phyloP scores from a whole-genome alignment of 352 stramenopile species.

The Globisporangium uncinulatum region DNA sequence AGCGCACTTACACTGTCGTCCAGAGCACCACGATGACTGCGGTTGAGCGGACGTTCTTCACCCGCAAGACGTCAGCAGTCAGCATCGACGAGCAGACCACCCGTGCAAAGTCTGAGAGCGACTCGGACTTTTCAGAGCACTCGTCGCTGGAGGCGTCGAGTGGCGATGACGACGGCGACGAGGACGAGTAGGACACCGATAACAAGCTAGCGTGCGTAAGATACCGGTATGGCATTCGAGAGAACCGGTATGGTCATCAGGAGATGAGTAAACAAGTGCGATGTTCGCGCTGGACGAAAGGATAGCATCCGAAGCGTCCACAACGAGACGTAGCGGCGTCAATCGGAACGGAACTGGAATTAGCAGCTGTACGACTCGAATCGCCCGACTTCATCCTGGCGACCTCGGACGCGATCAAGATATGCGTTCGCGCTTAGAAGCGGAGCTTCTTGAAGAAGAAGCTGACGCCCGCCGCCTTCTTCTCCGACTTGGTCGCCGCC shows the following conservation, averaged over 20 bases:
- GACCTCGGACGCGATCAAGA: neutral
- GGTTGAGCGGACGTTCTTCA: slow-evolving; percentile 31
- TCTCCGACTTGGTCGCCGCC: slow-evolving; percentile 94
- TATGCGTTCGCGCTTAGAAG: slow-evolving; percentile 91
- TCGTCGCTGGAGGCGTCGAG: neutral
- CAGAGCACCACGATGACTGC: slow-evolving; percentile 17
- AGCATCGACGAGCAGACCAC: slow-evolving; percentile 25
- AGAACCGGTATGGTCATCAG: too few relatives aligned
- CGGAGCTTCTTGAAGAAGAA: slow-evolving; percentile 99
- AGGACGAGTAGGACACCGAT: neutral
- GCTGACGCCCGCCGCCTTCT: slow-evolving; percentile 96
- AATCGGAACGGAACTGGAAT: slow-evolving; percentile 1
- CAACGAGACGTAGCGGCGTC: too few relatives aligned
- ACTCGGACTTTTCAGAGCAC: slow-evolving; percentile 17
- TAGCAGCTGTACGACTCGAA: neutral
- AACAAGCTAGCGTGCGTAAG: too few relatives aligned
- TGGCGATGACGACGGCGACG: neutral
- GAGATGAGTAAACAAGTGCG: too few relatives aligned
- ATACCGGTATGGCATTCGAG: too few relatives aligned
- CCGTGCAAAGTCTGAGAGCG: slow-evolving; percentile 12
- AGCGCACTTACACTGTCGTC: slow-evolving; percentile 15
- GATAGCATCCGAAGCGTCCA: too few relatives aligned
- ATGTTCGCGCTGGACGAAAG: too few relatives aligned
- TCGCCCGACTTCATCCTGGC: neutral
- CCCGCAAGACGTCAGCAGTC: slow-evolving; percentile 30